Evolutionary conservation across 331 rosid genomes (phyloP), one percentile per base, ranked within the genome.

Genomic region (Malus hybrid): DNA sequence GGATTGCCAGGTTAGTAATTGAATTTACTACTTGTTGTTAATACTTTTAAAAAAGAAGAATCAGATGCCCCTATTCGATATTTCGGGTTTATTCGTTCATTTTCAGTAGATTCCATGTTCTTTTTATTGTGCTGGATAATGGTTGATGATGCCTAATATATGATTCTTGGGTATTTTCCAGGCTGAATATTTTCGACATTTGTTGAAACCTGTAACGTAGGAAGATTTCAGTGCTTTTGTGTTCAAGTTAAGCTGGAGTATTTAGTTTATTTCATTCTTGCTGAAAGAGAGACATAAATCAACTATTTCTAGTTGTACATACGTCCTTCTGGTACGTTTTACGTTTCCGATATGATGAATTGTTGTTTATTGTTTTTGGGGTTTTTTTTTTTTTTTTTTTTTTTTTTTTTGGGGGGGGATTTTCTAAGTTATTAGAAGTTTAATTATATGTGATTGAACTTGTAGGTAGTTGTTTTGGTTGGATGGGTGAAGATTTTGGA

Each of bases 161-260:
- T 42, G 69, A 32, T 60, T 73, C 12, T 33, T 55, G 26, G 57
- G 57, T 58, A 2, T 66, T 71, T 81, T 42, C 12, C 93, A 95
- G 99, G 98, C 99, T 82, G 99, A 95, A 78, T 95, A 95, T 65
- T 95, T 95, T 30, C 97, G 99, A 81, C 99, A 95, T 34, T 81
- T 95, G 87, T 87, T 95, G 81, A 95, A 95, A 81, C 99, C 99
- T 78, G 99, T 95, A 16, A 95, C 98, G 99, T 95, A 95, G 96
- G 68, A 77, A 75, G 69, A 28, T 82, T 80, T 3, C 66, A 29
- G 26, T 69, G 50, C 24, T 57, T 73, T 72, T 57, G 70, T 76
- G 79, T 82, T 87, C 84, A 72, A 84, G 69, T 80, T 89, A 83
- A 92, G 82, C 82, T 52, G 90, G 96, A 83, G 80, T 66, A 77